Conservation (phyloP, 108 stramenopile species). For the Conticribra guillardii region DNA sequence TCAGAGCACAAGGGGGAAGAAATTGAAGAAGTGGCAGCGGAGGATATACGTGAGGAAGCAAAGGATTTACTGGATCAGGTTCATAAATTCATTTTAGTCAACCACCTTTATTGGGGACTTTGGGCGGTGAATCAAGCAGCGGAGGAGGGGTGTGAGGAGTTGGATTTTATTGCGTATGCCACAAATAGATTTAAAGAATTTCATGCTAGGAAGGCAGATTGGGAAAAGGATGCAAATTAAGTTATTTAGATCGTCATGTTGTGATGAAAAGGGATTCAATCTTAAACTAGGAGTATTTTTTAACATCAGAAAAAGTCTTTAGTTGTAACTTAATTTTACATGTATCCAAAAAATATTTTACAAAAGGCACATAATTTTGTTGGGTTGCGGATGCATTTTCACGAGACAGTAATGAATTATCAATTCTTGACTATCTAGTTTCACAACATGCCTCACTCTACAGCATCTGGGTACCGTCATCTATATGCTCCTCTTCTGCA, state of each 20-base stretch:
- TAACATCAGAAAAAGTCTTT: too few relatives aligned
- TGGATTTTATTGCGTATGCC: slow-evolving; percentile 58
- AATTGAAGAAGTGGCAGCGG: slow-evolving; percentile 13
- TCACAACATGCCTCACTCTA: too few relatives aligned
- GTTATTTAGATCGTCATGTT: too few relatives aligned
- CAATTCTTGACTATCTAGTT: too few relatives aligned
- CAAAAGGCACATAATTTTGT: too few relatives aligned
- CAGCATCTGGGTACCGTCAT: neutral
- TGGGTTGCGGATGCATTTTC: too few relatives aligned
- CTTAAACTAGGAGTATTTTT: too few relatives aligned
- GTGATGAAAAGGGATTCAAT: too few relatives aligned
- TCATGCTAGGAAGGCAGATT: slow-evolving; percentile 28
- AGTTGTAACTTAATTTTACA: too few relatives aligned
- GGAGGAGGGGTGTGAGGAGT: slow-evolving; percentile 80
- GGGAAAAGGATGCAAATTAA: slow-evolving; percentile 6
- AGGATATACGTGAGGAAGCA: slow-evolving; percentile 20
- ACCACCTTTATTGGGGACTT: slow-evolving; percentile 90
- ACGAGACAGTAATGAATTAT: too few relatives aligned
- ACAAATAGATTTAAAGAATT: slow-evolving; percentile 40
- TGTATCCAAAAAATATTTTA: too few relatives aligned
- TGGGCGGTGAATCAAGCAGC: slow-evolving; percentile 89
- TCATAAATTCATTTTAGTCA: slow-evolving; percentile 70
- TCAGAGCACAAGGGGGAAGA: neutral
- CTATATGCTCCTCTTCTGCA: slow-evolving; percentile 13
- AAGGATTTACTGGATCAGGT: slow-evolving; percentile 54